phyloP scores from a whole-genome alignment of 2,329 filamentous ascomycete species.

The Fusarium protoensiforme region DNA sequence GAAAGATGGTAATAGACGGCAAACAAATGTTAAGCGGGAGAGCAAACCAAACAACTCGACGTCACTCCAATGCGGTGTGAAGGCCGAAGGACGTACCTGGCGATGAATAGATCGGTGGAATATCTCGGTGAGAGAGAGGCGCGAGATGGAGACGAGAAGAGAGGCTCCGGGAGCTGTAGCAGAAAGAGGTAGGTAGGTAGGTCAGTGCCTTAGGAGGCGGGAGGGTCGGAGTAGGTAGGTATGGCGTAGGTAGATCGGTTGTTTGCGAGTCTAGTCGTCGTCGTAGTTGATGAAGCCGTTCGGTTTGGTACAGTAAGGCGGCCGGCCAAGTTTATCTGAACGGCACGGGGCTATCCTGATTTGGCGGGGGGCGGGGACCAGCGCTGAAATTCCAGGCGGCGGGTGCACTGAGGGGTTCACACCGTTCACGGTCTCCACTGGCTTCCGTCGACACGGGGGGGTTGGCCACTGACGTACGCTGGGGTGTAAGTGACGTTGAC shows the following conservation, averaged over 20 bases:
- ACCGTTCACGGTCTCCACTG: not conserved
- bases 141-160: not conserved
- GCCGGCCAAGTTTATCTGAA: constrained; percentile 13
- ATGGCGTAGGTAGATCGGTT: constrained; percentile 1
- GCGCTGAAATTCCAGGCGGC: constrained; percentile 27
- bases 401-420: not conserved
- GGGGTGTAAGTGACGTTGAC: constrained; percentile 27
- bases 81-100: constrained; percentile 25
- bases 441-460: constrained; percentile 3
- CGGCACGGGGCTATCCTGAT: constrained; percentile 10
- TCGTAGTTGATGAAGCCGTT: constrained; percentile 33
- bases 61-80: constrained; percentile 4
- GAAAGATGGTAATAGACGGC: not conserved
- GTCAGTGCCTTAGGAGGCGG: not conserved
- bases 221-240: constrained; percentile 8
- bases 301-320: constrained; percentile 13
- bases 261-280: constrained; percentile 25
- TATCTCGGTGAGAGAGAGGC: constrained; percentile 3
- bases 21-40: not conserved
- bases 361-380: constrained; percentile 31
- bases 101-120: constrained; percentile 3
- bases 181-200: not conserved
- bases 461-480: constrained; percentile 34
- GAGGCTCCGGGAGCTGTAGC: not conserved
- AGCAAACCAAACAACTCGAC: not conserved